Conservation (phyloP, 495 filamentous ascomycete species). For the Talaromyces stipitatus region DNA sequence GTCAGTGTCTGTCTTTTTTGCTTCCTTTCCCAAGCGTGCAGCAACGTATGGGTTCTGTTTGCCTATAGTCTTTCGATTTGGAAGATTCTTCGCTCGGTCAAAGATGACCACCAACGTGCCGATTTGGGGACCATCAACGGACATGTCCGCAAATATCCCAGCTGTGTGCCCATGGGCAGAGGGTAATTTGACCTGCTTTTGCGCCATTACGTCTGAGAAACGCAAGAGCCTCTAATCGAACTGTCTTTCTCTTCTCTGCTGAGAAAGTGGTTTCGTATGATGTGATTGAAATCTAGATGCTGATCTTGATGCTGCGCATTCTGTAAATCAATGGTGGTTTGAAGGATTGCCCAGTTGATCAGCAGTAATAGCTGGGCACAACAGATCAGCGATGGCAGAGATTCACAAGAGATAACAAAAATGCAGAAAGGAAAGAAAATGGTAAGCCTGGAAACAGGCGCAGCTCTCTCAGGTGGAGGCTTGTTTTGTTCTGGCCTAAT, state of each 20-base stretch:
- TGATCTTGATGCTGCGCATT: neutral
- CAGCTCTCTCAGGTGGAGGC: constrained; percentile 1
- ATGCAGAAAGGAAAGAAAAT: neutral
- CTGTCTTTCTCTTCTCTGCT: neutral
- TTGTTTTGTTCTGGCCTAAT: constrained; percentile 11
- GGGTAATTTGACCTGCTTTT: constrained; percentile 26
- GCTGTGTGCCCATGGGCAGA: constrained; percentile 60
- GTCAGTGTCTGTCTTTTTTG: constrained; percentile 95
- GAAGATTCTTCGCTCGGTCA: constrained; percentile 91
- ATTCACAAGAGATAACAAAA: neutral
- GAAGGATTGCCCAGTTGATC: neutral
- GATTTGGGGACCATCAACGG: constrained; percentile 87
- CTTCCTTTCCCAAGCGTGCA: constrained; percentile 88
- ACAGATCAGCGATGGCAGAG: no score
- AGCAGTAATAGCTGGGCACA: neutral
- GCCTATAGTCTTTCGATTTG: constrained; percentile 91
- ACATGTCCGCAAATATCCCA: constrained; percentile 94
- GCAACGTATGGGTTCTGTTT: constrained; percentile 99
- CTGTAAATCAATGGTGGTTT: neutral
- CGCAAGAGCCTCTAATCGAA: neutral
- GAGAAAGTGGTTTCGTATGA: neutral
- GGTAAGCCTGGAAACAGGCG: neutral
- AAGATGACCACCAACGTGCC: constrained; percentile 88
- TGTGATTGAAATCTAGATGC: neutral
- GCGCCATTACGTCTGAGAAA: constrained; percentile 16